Base-by-base conservation (phyloP, 768 basidiomycete species). In the Dioszegia crocea region DNA sequence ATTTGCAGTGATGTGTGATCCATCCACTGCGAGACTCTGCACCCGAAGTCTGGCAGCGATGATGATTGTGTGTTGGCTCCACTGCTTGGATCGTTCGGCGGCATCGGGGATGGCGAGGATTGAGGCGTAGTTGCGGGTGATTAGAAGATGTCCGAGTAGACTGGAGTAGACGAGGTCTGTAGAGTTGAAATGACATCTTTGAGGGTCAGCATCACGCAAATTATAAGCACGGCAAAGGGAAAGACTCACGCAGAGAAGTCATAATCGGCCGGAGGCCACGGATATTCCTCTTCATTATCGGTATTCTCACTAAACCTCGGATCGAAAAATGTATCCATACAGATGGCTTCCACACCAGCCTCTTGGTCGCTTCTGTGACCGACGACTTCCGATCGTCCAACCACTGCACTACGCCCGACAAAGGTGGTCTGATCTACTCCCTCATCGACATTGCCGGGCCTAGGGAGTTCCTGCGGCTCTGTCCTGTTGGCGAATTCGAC, bases 171-270 rank as follows among this genome's bases (percentile, higher is more conserved):
- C 52, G 4, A 69, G 50, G 43, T 73, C 67, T 1, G 17, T 39
- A 5, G 31, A 17, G n/a, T 65, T 67, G 31, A 60, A 67, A 40
- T 72, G 70, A 33, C 67, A 67, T 0, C 70, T 72, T 44, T 5
- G 10, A 31, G n/a, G 27, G 29, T 21, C 5, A 43, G 27, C 24
- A 14, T 46, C 5, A 26, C 10, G 17, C 27, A 43, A 16, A 10
- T 6, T n/a, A 2, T 19, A 9, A 24, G 16, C 19, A 24, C 11
- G 21, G 3, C 3, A 19, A 46, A 43, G 12, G 3, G 29, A 46
- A 27, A 21, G 17, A 39, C 49, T 51, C 39, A 53, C 56, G 56
- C 61, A 6, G 41, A 44, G 38, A 61, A 56, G 19, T 44, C 19
- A 49, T 54, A 48, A 9, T 29, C 24, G 33, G 5, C 8, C 3